phyloP scores from a whole-genome alignment of 2,329 filamentous ascomycete species.

The Xylariales sp. region DNA sequence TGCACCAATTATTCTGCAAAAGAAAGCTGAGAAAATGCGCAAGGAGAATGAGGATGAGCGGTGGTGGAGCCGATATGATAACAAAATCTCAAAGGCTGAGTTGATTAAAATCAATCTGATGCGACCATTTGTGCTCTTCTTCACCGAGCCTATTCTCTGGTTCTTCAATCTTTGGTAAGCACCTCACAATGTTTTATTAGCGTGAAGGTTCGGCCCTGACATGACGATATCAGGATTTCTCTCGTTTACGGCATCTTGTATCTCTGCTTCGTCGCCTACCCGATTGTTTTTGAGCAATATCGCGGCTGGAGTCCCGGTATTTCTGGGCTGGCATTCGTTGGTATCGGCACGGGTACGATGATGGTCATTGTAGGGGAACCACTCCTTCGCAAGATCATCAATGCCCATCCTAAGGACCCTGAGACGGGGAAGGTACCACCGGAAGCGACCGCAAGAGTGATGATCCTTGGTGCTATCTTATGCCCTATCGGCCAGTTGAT shows the following conservation, averaged over 20 bases:
- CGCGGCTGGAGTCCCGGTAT: slow-evolving; percentile 74
- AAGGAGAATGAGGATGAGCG: slow-evolving; percentile 66
- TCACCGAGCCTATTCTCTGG: slow-evolving; percentile 77
- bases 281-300: slow-evolving; percentile 70
- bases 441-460: slow-evolving; percentile 76
- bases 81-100: slow-evolving; percentile 57
- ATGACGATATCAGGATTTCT: slow-evolving; percentile 54
- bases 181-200: neutral
- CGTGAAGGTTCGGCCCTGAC: too few relatives aligned
- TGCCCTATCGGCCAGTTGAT: slow-evolving; percentile 76
- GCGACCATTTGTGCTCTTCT: slow-evolving; percentile 71
- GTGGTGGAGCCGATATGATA: slow-evolving; percentile 79
- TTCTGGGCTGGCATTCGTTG: slow-evolving; percentile 74
- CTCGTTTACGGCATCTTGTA: slow-evolving; percentile 84
- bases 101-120: slow-evolving; percentile 72
- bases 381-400: slow-evolving; percentile 71
- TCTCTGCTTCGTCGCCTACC: slow-evolving; percentile 87
- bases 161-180: slow-evolving; percentile 63
- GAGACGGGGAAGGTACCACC: slow-evolving; percentile 69
- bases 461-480: slow-evolving; percentile 71
- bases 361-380: slow-evolving; percentile 63
- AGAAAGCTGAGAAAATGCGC: slow-evolving; percentile 58
- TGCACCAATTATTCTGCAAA: slow-evolving; percentile 63
- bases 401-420: slow-evolving; percentile 69
- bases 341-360: slow-evolving; percentile 61